phyloP scores from a whole-genome alignment of 257 asterid genomes.

The Jacaranda copaia region DNA sequence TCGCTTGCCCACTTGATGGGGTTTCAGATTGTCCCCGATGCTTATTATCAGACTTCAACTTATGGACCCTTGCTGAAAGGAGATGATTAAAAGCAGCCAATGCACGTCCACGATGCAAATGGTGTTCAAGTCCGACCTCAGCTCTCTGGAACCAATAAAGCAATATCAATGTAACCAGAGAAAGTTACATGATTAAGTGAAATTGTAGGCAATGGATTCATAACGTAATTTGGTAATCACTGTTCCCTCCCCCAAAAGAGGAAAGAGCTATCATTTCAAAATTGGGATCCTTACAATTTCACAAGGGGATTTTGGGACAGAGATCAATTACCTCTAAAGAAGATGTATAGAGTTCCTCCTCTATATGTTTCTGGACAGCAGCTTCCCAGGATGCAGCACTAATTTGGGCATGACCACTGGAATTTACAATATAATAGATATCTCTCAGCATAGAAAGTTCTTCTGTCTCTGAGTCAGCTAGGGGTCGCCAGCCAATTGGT shows the following conservation, averaged over 20 bases:
- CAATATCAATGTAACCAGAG: constrained; percentile 13
- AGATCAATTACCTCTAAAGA: constrained; percentile 70
- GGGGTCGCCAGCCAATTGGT: constrained; percentile 90
- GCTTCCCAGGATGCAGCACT: constrained; percentile 96
- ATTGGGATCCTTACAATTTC: constrained; percentile 27
- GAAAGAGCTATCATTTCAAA: constrained; percentile 32
- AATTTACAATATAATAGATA: constrained; percentile 64
- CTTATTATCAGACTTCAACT: constrained; percentile 64
- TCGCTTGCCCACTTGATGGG: constrained; percentile 66
- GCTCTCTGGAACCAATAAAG: constrained; percentile 68
- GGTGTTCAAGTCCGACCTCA: constrained; percentile 89
- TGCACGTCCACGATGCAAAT: constrained; percentile 98
- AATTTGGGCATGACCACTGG: constrained; percentile 74
- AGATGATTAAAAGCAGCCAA: constrained; percentile 82
- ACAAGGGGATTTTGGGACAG: constrained; percentile 20
- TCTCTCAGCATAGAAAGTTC: constrained; percentile 72
- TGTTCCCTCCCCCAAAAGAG: constrained; percentile 10
- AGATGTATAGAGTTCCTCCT: constrained; percentile 87
- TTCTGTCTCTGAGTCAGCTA: constrained; percentile 70
- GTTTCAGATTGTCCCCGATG: constrained; percentile 59
- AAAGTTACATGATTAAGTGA: constrained; percentile 27
- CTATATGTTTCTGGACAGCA: constrained; percentile 88
- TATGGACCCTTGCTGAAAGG: constrained; percentile 76
- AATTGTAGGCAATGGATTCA: constrained; percentile 13
- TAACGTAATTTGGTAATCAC: constrained; percentile 26